phyloP scores from a whole-genome alignment of 78 protist genomes.

The Dictyostelium firmibasis region DNA sequence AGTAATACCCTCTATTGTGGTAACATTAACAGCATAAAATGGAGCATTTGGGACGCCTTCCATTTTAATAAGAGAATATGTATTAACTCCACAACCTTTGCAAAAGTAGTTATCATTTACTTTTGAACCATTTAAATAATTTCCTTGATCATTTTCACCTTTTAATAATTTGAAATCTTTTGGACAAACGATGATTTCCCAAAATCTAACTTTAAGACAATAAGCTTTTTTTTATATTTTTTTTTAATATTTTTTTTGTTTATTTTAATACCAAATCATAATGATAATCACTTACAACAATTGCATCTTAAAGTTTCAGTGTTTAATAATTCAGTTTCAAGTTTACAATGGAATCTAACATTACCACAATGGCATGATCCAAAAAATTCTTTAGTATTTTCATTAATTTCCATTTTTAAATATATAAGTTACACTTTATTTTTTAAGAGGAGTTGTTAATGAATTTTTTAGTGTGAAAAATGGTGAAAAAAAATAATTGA shows the following conservation, averaged over 20 bases:
- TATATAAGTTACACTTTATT: too few relatives aligned
- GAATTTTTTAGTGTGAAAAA: not conserved
- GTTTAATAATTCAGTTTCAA: not conserved
- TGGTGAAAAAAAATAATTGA: not conserved
- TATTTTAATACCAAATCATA: not conserved
- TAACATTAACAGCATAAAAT: not conserved
- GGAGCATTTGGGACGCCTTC: not conserved
- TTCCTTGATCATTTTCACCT: not conserved
- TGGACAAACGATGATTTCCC: not conserved
- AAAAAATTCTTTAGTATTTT: not conserved
- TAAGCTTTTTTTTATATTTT: not conserved
- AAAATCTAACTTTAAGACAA: not conserved
- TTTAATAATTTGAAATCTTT: not conserved
- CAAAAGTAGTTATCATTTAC: not conserved
- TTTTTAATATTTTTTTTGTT: not conserved
- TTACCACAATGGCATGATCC: not conserved
- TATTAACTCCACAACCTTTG: not conserved
- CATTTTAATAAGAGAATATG: not conserved
- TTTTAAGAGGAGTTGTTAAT: not conserved
- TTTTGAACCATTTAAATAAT: not conserved
- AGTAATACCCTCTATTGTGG: not conserved
- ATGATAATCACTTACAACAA: conserved; percentile 26
- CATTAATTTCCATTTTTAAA: not conserved
- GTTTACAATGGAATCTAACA: not conserved
- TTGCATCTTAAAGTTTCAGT: not conserved